Percentiles rank a stretch among this genome's conserved stretches.
Evolutionary conservation across 2,329 filamentous ascomycete species (phyloP).

Genomic region (Ciborinia camelliae): DNA sequence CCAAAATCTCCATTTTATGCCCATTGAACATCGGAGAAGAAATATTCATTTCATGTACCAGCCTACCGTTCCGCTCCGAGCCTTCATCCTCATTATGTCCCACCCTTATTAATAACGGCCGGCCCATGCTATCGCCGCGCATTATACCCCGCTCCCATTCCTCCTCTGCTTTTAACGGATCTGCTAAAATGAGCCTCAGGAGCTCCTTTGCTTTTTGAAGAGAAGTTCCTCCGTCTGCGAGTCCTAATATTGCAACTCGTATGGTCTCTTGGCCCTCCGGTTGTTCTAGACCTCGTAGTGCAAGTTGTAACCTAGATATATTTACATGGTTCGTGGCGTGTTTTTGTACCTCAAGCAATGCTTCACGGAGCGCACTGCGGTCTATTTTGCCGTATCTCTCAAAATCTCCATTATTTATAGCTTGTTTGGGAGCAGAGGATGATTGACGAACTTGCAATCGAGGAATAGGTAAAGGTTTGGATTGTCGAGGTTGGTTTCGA

Average conservation of each 20-base stretch:
- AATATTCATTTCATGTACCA: conserved; percentile 57
- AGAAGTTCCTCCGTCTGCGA: conserved; percentile 40
- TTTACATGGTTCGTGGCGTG: conserved; percentile 61
- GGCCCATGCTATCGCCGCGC: conserved; percentile 41
- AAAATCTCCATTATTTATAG: neutral
- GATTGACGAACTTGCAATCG: conserved; percentile 23
- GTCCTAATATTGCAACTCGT: conserved; percentile 55
- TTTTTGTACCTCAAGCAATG: conserved; percentile 58
- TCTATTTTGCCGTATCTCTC: neutral
- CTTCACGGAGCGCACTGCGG: conserved; percentile 29
- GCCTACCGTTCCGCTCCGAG: conserved; percentile 42
- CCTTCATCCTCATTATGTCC: conserved; percentile 36
- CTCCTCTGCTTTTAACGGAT: conserved; percentile 61
- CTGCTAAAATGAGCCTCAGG: conserved; percentile 65
- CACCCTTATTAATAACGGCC: conserved; percentile 63
- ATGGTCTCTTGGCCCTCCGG: conserved; percentile 54
- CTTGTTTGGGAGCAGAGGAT: conserved; percentile 1
- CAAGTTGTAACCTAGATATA: conserved; percentile 68
- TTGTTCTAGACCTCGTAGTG: conserved; percentile 61
- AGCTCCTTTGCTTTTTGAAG: conserved; percentile 58
- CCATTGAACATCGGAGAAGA: conserved; percentile 60
- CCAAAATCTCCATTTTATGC: conserved; percentile 61
- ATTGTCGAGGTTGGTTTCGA: conserved; percentile 14
- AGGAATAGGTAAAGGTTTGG: conserved; percentile 18
- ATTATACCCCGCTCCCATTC: conserved; percentile 64